These are phyloP conservation scores for Closterium sp. DNA, from an alignment of 139 green algal species.

Conservation along the genomic window DNA sequence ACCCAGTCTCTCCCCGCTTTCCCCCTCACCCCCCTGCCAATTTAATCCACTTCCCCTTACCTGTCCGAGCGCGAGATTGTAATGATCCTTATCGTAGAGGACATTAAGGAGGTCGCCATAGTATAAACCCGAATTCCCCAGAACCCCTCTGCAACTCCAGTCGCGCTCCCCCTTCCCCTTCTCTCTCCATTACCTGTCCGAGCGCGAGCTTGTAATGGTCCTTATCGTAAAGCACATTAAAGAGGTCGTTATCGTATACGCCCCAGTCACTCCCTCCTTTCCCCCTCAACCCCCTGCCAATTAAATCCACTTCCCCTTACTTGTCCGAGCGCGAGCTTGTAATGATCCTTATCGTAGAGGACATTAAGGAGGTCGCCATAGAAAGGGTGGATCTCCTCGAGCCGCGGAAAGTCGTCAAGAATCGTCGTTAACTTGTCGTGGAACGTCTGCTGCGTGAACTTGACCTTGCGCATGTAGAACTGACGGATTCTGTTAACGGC, in stretches of 20 bases:
- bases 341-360: conserved; percentile 99
- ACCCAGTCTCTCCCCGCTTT: too few relatives aligned
- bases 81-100: conserved; percentile 99
- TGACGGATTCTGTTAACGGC: conserved; percentile 91
- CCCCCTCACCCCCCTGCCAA: too few relatives aligned
- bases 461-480: conserved; percentile 99
- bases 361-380: conserved; percentile 98
- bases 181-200: conserved; percentile 66
- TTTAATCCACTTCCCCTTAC: background rate
- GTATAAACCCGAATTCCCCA: too few relatives aligned
- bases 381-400: conserved; percentile 99
- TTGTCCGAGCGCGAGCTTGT: conserved; percentile 98
- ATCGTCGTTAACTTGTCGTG: conserved; percentile 90
- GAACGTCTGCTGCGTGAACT: conserved; percentile 90
- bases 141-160: too few relatives aligned
- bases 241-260: too few relatives aligned
- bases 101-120: conserved; percentile 98
- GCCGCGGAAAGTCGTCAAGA: conserved; percentile 90
- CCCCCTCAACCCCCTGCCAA: too few relatives aligned
- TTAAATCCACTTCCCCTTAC: background rate
- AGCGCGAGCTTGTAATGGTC: conserved; percentile 99
- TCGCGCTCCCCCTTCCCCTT: background rate
- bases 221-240: conserved; percentile 99
- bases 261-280: too few relatives aligned
- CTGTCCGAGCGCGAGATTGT: conserved; percentile 98